Conservation (phyloP, 768 basidiomycete genomes). For the Lactarius psammicola region DNA sequence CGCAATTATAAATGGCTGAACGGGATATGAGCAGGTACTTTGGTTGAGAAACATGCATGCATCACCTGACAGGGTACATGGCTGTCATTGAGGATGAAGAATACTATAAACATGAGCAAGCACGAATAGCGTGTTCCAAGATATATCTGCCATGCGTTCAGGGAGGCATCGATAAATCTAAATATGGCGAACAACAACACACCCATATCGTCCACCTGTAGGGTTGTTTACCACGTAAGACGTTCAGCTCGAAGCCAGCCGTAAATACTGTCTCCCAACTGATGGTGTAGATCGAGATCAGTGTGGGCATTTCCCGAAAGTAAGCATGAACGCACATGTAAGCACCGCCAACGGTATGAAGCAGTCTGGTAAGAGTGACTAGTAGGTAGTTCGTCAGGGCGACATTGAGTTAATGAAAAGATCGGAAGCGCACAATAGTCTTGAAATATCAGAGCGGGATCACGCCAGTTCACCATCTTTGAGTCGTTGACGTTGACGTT, state of each 20-base stretch:
- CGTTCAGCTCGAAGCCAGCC: background rate
- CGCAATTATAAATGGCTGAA: background rate
- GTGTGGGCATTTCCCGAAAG: background rate
- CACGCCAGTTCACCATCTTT: background rate
- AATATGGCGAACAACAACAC: background rate
- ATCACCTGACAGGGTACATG: background rate
- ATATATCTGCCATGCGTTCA: conserved; percentile 4
- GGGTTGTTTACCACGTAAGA: conserved; percentile 11
- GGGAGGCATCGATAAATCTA: background rate
- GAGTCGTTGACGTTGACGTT: background rate
- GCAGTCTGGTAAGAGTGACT: background rate
- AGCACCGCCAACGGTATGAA: background rate
- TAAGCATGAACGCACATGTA: background rate
- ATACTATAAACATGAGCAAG: background rate
- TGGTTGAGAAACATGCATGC: background rate
- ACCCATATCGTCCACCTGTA: background rate
- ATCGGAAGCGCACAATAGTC: background rate
- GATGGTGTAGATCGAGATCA: background rate
- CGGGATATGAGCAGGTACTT: background rate
- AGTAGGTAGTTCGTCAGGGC: background rate
- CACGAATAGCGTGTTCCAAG: background rate
- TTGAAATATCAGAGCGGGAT: background rate
- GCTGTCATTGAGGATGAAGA: background rate
- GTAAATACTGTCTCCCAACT: background rate
- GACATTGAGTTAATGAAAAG: background rate